Conservation (phyloP, 2,329 filamentous ascomycete genomes). For the Beauveria scarabaeidicola region DNA sequence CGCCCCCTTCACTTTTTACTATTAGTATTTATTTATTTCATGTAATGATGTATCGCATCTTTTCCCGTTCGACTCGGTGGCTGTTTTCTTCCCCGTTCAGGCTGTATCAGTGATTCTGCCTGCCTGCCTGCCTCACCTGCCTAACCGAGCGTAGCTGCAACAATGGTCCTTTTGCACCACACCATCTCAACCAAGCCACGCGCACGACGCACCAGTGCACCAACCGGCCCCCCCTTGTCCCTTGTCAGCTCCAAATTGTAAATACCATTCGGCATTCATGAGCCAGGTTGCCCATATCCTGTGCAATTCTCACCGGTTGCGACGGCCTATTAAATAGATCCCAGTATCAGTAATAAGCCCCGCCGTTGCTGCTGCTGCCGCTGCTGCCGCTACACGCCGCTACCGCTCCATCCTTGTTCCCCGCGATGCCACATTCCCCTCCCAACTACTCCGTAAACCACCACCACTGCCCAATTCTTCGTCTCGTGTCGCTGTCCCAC, state of each 20-base stretch:
- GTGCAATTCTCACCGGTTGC: background rate
- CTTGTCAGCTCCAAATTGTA: no score
- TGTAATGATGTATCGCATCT: no score
- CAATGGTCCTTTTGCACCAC: background rate
- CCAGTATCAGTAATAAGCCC: background rate
- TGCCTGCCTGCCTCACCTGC: background rate
- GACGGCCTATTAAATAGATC: background rate
- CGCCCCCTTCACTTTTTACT: no score
- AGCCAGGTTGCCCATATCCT: no score
- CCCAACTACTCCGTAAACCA: background rate
- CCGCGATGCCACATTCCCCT: background rate
- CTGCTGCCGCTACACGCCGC: background rate
- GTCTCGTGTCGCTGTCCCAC: background rate
- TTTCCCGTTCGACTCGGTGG: no score
- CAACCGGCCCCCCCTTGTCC: no score
- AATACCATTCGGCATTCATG: no score
- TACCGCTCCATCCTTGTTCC: no score
- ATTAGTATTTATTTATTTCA: no score
- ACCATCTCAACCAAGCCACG: background rate
- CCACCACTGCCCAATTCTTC: no score
- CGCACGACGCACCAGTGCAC: background rate
- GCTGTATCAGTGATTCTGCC: background rate
- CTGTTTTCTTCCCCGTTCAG: no score
- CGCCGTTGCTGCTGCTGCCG: background rate
- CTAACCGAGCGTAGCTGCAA: conserved; percentile 1